Evolutionary conservation across 2,329 filamentous ascomycete species (phyloP), one percentile per base, ranked within the genome.

Genomic region (Coleophoma crateriformis): DNA sequence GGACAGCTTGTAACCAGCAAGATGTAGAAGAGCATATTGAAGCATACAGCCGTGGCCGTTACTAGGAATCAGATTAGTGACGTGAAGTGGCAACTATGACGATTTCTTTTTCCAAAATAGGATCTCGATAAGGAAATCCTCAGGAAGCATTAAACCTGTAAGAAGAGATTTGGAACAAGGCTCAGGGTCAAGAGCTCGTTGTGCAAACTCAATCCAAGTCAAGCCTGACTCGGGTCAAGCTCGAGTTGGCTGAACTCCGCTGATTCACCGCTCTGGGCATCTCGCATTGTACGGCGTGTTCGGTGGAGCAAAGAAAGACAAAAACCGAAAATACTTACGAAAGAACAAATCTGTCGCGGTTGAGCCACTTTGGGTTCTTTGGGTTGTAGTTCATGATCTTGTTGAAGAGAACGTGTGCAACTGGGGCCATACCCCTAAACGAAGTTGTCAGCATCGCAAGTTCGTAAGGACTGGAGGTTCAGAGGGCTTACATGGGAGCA

Each of bases 1-100:
- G 66, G 82, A 81, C 62, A 99, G 64, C 57, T 75, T 82, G 71
- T 95, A 99, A 71, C 94, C 94, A 74, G 91, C 96, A 50, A 99
- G 81, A 79, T 99, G 94, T 65, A 99, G 87, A 62, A 99, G 82
- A 66, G 92, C 88, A 85, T 99, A 99, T 72, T 96, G 94, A 54
- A 99, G 89, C 91, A 99, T 96, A 83, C 94, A 99, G 64, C 87
- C 94, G 77, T 99, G 94, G 63, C 94, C 94, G 79, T 99, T 99
- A 55, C 91, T 96, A 38, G 15, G 13, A 7, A 64, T 46, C 14
- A 45, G 47, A 20, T 42, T 27, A 6, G 49, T 59, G 53, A 54
- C 51, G 6, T 27, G 27, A 27, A 27, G 42, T 45, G 19, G 13
- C 17, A 12, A 22, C 35, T 41, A 15, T 47, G 33, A 6, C 17